Conservation (phyloP, 2,329 filamentous ascomycete species). For the Fusarium zealandicum region DNA sequence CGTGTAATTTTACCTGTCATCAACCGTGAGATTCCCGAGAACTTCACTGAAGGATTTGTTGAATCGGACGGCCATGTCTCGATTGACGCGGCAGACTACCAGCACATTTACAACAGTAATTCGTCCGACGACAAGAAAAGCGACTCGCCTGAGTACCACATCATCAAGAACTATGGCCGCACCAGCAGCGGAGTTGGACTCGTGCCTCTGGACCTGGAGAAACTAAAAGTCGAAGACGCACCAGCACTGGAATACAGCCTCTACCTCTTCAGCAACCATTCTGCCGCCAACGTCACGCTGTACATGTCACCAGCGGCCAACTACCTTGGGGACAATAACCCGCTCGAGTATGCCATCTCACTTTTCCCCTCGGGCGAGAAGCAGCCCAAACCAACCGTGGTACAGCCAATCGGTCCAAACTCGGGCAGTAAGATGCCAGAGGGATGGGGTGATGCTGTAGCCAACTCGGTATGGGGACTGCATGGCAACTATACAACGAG, state of each 20-base stretch:
- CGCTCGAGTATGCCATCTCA: conserved; percentile 59
- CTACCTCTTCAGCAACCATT: conserved; percentile 64
- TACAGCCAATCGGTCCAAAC: conserved; percentile 25
- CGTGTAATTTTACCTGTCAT: conserved; percentile 63
- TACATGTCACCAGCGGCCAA: conserved; percentile 62
- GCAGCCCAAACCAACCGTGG: conserved; percentile 15
- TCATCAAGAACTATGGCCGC: conserved; percentile 62
- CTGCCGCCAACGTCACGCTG: conserved; percentile 53
- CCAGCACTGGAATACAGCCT: conserved; percentile 67
- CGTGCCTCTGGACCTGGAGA: conserved; percentile 58
- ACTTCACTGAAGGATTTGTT: conserved; percentile 65
- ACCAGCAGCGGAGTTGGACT: conserved; percentile 66
- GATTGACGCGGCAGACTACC: conserved; percentile 62
- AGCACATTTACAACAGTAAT: conserved; percentile 47
- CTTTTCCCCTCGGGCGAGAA: conserved; percentile 51
- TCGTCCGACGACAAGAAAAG: conserved; percentile 39
- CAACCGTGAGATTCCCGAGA: conserved; percentile 55
- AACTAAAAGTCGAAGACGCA: conserved; percentile 56
- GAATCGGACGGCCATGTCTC: conserved; percentile 66
- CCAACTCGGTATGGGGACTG: conserved; percentile 56
- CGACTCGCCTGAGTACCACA: conserved; percentile 51
- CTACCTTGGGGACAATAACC: conserved; percentile 57
- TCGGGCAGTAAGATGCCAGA: conserved; percentile 22
- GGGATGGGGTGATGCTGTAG: conserved; percentile 44
- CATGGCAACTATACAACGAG: conserved; percentile 54